Percentiles rank a stretch among this genome's conserved stretches.
These are phyloP conservation scores for Tetradesmus obliquus DNA, from an alignment of 139 green algal genomes.

Conservation along the genomic window DNA sequence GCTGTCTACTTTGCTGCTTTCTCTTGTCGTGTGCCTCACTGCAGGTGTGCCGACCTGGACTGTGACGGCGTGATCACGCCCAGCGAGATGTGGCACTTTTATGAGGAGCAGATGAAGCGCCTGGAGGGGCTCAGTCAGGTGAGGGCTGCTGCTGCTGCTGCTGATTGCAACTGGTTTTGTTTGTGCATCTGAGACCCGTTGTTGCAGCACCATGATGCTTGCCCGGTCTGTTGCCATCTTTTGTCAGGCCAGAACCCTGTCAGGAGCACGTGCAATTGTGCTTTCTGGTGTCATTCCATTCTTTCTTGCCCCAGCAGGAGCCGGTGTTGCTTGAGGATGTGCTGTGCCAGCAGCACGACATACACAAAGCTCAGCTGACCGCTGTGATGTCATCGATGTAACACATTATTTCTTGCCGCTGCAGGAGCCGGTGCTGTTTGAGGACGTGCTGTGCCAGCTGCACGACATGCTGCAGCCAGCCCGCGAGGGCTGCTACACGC, in stretches of 20 bases:
- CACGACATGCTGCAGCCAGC: constrained; percentile 93
- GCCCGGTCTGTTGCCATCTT: no score
- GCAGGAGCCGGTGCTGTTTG: constrained; percentile 87
- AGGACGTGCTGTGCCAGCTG: constrained; percentile 96
- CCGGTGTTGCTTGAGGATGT: constrained; percentile 90
- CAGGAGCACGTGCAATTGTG: no score
- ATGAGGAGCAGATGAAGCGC: constrained; percentile 98
- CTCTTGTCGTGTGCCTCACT: not conserved
- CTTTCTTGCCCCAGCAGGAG: constrained; percentile 55
- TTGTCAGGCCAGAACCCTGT: no score
- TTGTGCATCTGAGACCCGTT: not conserved
- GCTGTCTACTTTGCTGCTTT: not conserved
- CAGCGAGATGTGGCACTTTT: constrained; percentile 95
- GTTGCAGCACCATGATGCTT: not conserved
- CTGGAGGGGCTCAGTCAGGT: constrained; percentile 96
- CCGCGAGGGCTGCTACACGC: constrained; percentile 64
- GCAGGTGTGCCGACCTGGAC: constrained; percentile 92
- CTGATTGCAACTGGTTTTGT: constrained; percentile 61
- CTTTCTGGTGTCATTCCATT: no score
- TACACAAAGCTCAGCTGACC: constrained; percentile 48
- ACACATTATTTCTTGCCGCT: constrained; percentile 29
- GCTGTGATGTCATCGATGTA: no score
- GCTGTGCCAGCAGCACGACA: constrained; percentile 97
- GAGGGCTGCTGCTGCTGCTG: constrained; percentile 55
- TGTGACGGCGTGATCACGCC: constrained; percentile 86